Evolutionary conservation across 305 asterid genomes (phyloP).

Genomic region (Petunia hybrid): DNA sequence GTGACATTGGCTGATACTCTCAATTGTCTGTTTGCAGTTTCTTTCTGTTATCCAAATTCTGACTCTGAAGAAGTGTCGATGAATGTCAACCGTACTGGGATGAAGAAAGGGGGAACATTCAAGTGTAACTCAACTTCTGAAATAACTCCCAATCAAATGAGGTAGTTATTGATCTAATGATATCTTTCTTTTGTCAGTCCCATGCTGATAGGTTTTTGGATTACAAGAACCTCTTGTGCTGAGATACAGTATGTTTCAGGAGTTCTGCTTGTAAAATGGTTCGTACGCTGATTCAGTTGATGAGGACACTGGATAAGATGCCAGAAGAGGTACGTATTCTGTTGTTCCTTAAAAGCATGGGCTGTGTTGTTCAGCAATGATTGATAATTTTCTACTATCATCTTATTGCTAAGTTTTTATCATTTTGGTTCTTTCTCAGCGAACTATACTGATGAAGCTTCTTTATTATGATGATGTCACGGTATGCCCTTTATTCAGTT

Average conservation of each 20-base stretch:
- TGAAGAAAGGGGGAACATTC: slow-evolving; percentile 78
- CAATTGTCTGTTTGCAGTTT: slow-evolving; percentile 58
- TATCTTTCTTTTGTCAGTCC: slow-evolving; percentile 16
- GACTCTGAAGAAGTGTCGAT: slow-evolving; percentile 89
- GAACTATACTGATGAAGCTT: slow-evolving; percentile 92
- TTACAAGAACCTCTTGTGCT: slow-evolving; percentile 31
- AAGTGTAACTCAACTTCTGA: slow-evolving; percentile 72
- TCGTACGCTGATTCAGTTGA: slow-evolving; percentile 80
- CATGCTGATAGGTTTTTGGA: slow-evolving; percentile 31
- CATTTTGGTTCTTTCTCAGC: slow-evolving; percentile 60
- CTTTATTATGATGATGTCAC: slow-evolving; percentile 86
- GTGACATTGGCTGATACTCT: neutral
- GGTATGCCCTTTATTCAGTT: slow-evolving; percentile 55
- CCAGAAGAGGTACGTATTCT: slow-evolving; percentile 81
- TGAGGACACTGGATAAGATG: slow-evolving; percentile 98
- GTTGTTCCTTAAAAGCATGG: neutral
- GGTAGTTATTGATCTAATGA: slow-evolving; percentile 49
- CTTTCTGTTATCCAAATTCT: slow-evolving; percentile 81
- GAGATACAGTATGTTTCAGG: slow-evolving; percentile 53
- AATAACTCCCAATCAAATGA: slow-evolving; percentile 88
- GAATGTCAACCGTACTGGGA: slow-evolving; percentile 85
- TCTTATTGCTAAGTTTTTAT: slow-evolving; percentile 32
- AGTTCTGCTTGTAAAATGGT: slow-evolving; percentile 99
- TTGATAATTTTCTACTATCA: slow-evolving; percentile 28
- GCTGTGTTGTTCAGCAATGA: slow-evolving; percentile 15